Conservation (phyloP, 1,284 basidiomycete genomes). For the Macrocybe sp. region DNA sequence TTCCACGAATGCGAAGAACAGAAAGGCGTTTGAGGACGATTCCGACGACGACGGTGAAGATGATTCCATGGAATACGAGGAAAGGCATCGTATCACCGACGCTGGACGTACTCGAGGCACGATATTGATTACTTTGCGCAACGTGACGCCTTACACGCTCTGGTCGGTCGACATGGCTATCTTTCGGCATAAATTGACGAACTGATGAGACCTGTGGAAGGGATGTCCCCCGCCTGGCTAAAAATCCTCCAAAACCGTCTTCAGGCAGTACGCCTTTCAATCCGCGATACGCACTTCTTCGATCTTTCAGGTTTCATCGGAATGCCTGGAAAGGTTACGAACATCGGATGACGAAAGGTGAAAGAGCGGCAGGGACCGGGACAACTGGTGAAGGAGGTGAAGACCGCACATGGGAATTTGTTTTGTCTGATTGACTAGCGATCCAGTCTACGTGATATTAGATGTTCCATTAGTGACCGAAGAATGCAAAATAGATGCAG, state of each 20-base stretch:
- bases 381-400: conserved; percentile 70
- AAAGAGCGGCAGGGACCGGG: conserved; percentile 57
- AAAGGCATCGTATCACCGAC: conserved; percentile 12
- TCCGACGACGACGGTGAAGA: conserved; percentile 40
- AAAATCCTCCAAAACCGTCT: conserved; percentile 54
- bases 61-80: conserved; percentile 19
- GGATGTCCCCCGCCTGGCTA: conserved; percentile 79
- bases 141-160: conserved; percentile 83
- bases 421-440: conserved; percentile 28
- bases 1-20: conserved; percentile 34
- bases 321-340: conserved; percentile 78
- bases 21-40: conserved; percentile 36
- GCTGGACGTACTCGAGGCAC: conserved; percentile 42
- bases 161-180: conserved; percentile 50
- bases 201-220: conserved; percentile 30
- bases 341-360: conserved; percentile 90
- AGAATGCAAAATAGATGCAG: not conserved
- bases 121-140: conserved; percentile 85
- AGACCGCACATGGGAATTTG: conserved; percentile 79
- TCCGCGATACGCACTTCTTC: conserved; percentile 68
- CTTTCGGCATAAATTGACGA: not conserved
- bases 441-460: not conserved
- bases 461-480: not conserved
- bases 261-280: conserved; percentile 43
- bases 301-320: conserved; percentile 82